phyloP scores from a whole-genome alignment of 139 green algal genomes.

The Haematococcus sp. region DNA sequence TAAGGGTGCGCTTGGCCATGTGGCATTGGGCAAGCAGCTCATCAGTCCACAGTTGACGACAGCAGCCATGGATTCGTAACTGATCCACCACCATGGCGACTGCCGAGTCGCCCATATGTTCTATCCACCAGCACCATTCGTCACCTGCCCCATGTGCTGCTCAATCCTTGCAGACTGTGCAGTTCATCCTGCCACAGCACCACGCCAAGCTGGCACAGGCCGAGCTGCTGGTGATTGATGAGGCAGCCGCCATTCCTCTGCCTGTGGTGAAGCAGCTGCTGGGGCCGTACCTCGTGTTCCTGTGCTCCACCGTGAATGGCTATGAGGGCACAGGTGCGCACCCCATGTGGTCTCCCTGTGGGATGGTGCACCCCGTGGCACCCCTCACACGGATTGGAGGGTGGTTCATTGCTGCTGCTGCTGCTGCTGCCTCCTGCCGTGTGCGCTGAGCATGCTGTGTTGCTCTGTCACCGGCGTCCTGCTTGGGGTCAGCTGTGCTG shows the following conservation, averaged over 20 bases:
- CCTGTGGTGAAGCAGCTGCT: slow-evolving; percentile 90
- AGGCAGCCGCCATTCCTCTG: slow-evolving; percentile 95
- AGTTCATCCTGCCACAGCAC: slow-evolving; percentile 97
- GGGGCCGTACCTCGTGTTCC: slow-evolving; percentile 97
- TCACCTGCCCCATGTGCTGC: not conserved
- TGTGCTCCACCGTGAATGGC: slow-evolving; percentile 90
- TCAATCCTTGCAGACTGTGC: slow-evolving; percentile 77
- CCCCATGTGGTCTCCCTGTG: not conserved
- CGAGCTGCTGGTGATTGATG: slow-evolving; percentile 98
- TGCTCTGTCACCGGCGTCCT: no score
- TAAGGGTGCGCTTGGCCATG: no score
- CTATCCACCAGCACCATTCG: no score
- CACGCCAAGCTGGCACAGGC: slow-evolving; percentile 81
- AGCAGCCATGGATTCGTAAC: no score
- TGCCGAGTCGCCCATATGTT: no score
- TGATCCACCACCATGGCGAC: no score
- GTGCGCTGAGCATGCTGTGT: no score
- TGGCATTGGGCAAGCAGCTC: no score
- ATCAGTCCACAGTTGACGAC: no score
- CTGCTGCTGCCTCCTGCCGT: no score
- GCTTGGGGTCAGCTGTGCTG: no score
- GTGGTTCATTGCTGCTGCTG: no score
- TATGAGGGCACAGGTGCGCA: slow-evolving; percentile 90
- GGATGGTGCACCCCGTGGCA: not conserved
- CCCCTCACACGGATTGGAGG: not conserved